A percentile compares a stretch with the other conserved stretches of the same genome.
These are phyloP conservation scores for Capsicum pubescens DNA, from an alignment of 257 asterid species.

Conservation along the genomic window DNA sequence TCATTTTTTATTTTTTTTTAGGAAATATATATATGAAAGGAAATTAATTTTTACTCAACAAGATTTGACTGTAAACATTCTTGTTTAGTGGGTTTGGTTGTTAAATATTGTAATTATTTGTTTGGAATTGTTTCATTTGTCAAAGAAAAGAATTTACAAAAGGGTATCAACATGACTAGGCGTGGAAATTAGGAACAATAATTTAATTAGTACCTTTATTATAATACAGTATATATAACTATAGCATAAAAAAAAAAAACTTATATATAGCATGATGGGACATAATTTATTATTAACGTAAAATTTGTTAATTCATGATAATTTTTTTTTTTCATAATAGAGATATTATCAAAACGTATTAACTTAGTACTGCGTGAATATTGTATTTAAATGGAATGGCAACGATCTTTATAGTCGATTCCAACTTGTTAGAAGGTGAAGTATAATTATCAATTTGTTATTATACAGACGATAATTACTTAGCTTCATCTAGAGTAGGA, in stretches of 20 bases:
- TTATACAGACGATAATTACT: too few species aligned
- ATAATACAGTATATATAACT: neutral
- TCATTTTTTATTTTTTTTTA: neutral
- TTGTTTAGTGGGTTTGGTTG: constrained; percentile 14
- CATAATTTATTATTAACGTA: too few species aligned
- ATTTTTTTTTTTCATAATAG: neutral
- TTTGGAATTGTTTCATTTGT: constrained; percentile 22
- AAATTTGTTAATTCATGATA: neutral
- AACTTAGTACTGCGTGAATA: too few species aligned
- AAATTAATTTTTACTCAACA: neutral
- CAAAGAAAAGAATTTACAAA: neutral
- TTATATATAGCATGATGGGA: too few species aligned
- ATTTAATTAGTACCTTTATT: neutral
- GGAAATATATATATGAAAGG: neutral
- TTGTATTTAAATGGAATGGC: too few species aligned
- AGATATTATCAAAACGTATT: too few species aligned
- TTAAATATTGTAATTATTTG: neutral
- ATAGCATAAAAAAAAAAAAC: neutral
- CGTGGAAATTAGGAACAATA: neutral
- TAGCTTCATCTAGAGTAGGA: too few species aligned
- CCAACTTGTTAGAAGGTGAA: neutral
- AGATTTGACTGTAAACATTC: neutral
- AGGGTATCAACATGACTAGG: neutral
- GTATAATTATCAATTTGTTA: too few species aligned
- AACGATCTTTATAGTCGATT: too few species aligned